Conservation (phyloP, 257 asterid species). For the Petunia axillaris region DNA sequence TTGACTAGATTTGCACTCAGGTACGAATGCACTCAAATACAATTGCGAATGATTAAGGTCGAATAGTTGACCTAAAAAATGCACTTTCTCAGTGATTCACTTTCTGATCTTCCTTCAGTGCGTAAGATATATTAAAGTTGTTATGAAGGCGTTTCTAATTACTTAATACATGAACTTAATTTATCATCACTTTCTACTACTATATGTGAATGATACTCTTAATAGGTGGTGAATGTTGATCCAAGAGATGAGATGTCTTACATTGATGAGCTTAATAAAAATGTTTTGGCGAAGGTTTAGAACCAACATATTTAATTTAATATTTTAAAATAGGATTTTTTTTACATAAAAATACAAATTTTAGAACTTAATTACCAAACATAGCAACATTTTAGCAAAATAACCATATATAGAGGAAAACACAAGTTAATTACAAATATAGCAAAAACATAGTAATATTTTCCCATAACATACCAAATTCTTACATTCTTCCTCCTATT, state of each 20-base stretch:
- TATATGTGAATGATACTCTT: slow-evolving; percentile 12
- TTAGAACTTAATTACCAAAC: no score
- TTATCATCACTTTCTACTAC: not conserved
- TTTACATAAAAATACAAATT: no score
- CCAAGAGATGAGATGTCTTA: slow-evolving; percentile 35
- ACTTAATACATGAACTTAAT: not conserved
- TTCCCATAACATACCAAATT: no score
- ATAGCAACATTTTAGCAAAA: no score
- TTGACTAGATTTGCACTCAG: not conserved
- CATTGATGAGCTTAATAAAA: not conserved
- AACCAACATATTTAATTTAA: no score
- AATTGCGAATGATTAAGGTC: slow-evolving; percentile 34
- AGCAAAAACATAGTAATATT: no score
- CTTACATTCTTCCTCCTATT: no score
- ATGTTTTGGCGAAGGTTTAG: no score
- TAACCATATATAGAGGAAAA: no score
- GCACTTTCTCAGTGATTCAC: slow-evolving; percentile 38
- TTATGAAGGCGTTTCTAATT: not conserved
- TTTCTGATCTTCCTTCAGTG: slow-evolving; percentile 50
- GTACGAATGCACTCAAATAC: slow-evolving; percentile 33
- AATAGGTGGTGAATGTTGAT: slow-evolving; percentile 44
- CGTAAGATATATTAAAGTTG: not conserved
- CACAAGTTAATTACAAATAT: no score
- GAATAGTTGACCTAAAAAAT: slow-evolving; percentile 18
- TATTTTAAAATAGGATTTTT: no score